Conservation (phyloP, 176 grass and related monocot species). For the Carex kokanica region DNA sequence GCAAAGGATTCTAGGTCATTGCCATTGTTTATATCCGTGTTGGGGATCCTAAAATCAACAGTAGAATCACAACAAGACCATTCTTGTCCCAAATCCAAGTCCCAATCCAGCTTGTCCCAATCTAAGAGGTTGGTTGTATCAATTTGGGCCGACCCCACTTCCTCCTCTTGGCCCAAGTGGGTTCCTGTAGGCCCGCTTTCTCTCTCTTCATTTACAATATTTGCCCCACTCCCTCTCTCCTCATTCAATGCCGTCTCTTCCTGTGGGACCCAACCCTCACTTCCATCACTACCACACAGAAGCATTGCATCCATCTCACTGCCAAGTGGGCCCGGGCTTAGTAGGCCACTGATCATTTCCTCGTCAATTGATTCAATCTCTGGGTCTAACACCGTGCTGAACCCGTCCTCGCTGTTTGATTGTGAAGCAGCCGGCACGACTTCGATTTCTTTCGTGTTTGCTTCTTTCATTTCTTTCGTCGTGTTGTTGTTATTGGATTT, state of each 20-base stretch:
- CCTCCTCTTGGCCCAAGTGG: background rate
- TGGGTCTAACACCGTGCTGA: slow-evolving; percentile 50
- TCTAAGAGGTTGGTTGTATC: slow-evolving; percentile 40
- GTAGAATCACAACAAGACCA: background rate
- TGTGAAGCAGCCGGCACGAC: slow-evolving; percentile 7
- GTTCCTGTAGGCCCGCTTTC: background rate
- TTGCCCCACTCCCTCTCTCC: slow-evolving; percentile 5
- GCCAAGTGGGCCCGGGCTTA: slow-evolving; percentile 23
- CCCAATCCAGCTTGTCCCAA: slow-evolving; percentile 61
- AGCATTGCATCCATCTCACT: slow-evolving; percentile 47
- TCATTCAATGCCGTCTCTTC: background rate
- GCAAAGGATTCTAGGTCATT: slow-evolving; percentile 47
- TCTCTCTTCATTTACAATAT: background rate
- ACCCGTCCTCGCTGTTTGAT: slow-evolving; percentile 41
- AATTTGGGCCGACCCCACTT: slow-evolving; percentile 13
- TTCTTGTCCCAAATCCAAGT: slow-evolving; percentile 43
- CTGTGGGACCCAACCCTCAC: background rate
- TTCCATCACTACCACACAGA: background rate
- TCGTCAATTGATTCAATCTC: slow-evolving; percentile 37
- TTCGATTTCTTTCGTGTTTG: background rate
- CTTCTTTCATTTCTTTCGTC: background rate
- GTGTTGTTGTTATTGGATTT: background rate
- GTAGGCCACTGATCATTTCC: slow-evolving; percentile 14
- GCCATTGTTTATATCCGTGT: slow-evolving; percentile 3
- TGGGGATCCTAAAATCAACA: background rate